Evolutionary conservation across 2,329 filamentous ascomycete genomes (phyloP).

Genomic region (Alternaria sp.): DNA sequence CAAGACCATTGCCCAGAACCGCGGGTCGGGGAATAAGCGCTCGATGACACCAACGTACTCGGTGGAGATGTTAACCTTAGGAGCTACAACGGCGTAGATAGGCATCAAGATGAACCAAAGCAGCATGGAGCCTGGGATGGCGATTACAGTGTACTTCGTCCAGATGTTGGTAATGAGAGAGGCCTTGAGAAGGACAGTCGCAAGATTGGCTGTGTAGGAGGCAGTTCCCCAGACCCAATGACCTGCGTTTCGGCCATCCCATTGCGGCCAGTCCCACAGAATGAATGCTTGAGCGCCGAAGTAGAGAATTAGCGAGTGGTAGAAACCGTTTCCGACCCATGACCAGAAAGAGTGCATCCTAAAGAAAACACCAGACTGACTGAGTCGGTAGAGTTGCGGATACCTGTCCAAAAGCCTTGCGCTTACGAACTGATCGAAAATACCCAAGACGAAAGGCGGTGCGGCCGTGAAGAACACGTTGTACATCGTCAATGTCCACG

Average conservation of each 20-base stretch:
- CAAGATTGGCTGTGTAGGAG: conserved; percentile 91
- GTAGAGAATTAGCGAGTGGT: conserved; percentile 94
- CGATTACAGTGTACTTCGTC: conserved; percentile 97
- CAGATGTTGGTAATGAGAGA: conserved; percentile 95
- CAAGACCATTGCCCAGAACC: conserved; percentile 92
- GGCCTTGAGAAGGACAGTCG: conserved; percentile 93
- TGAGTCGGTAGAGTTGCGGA: conserved; percentile 91
- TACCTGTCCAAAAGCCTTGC: conserved; percentile 93
- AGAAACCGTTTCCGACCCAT: conserved; percentile 94
- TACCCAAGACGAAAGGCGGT: conserved; percentile 91
- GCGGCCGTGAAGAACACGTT: conserved; percentile 98
- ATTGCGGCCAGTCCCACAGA: conserved; percentile 77
- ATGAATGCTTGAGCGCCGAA: conserved; percentile 82
- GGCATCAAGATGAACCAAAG: conserved; percentile 93
- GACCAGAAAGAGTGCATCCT: conserved; percentile 88
- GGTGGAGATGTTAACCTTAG: conserved; percentile 77
- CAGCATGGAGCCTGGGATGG: conserved; percentile 90
- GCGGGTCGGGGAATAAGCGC: conserved; percentile 76
- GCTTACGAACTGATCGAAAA: conserved; percentile 97
- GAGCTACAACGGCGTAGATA: conserved; percentile 84
- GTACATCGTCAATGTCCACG: conserved; percentile 99
- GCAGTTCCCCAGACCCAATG: conserved; percentile 98
- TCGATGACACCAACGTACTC: conserved; percentile 89
- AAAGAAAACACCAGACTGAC: conserved; percentile 93
- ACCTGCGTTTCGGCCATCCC: conserved; percentile 81